These are phyloP conservation scores for Pseudocercospora ulei DNA, from an alignment of 2,329 filamentous ascomycete species.

Conservation along the genomic window DNA sequence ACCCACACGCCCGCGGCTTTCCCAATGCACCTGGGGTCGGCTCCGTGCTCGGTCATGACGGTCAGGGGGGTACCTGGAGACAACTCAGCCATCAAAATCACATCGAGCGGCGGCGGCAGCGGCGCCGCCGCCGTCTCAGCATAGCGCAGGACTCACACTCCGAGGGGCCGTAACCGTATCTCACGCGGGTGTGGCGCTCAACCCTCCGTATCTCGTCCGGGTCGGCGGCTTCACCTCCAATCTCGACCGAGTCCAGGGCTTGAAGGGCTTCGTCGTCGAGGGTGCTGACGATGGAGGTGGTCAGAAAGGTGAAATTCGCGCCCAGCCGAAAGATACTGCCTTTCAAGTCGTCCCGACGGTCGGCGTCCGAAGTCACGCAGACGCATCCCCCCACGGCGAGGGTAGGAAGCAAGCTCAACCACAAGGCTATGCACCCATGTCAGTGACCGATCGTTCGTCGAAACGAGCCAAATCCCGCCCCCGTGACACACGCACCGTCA, in stretches of 20 bases:
- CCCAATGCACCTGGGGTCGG: not conserved
- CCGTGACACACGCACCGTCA: slow-evolving; percentile 10
- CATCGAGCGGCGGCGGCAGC: not conserved
- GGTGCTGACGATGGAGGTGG: not conserved
- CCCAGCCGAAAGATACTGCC: not conserved
- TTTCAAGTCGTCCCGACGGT: slow-evolving; percentile 3
- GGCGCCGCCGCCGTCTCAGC: too few species aligned
- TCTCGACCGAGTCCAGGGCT: not conserved
- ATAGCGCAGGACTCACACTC: slow-evolving; percentile 5
- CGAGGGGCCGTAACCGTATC: slow-evolving; percentile 8
- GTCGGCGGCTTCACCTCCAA: slow-evolving; percentile 5
- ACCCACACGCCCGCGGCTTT: not conserved
- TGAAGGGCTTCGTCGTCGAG: slow-evolving; percentile 7
- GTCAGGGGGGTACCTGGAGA: slow-evolving; percentile 2
- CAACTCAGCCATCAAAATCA: not conserved
- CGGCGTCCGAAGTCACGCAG: slow-evolving; percentile 11
- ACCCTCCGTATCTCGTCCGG: not conserved
- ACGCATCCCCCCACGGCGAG: slow-evolving; percentile 17
- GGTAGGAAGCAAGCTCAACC: slow-evolving; percentile 17
- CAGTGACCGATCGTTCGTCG: not conserved
- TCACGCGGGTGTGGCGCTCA: not conserved
- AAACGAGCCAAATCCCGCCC: not conserved
- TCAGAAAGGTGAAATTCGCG: slow-evolving; percentile 1
- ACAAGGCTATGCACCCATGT: slow-evolving; percentile 1
- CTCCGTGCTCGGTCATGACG: not conserved